Percentiles rank a stretch among this genome's conserved stretches.
These are phyloP conservation scores for Teunomyces kruisii DNA, from an alignment of 805 yeast species.

Conservation along the genomic window DNA sequence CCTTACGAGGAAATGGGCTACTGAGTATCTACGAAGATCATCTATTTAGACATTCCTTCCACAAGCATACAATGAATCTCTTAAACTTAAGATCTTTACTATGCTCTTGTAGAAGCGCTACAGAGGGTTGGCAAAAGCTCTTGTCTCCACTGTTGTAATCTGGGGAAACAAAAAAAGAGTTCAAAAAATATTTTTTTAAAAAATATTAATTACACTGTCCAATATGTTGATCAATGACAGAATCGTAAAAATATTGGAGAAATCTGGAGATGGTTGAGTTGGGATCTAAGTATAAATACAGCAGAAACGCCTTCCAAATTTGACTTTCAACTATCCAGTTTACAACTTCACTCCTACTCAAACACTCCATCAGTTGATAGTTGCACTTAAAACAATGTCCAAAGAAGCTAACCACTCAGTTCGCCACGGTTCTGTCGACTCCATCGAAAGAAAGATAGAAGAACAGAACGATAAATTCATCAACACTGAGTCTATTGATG, in stretches of 20 bases:
- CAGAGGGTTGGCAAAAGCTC: background rate
- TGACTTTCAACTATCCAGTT: background rate
- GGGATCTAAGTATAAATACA: background rate
- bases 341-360: background rate
- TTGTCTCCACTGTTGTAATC: background rate
- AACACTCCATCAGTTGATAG: background rate
- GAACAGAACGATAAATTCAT: background rate
- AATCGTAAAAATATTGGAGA: background rate
- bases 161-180: background rate
- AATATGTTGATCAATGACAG: background rate
- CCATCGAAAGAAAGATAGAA: background rate
- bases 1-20: background rate
- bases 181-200: background rate
- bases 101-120: no score
- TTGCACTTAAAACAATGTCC: background rate
- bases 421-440: constrained; percentile 2
- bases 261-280: background rate
- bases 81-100: no score
- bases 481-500: constrained; percentile 2
- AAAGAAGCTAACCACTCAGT: background rate
- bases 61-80: no score
- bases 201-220: background rate
- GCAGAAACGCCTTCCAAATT: background rate
- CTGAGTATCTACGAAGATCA: background rate
- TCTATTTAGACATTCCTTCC: no score